These are phyloP conservation scores for Neospora caninum DNA, from an alignment of 169 alveolate genomes.

Conservation along the genomic window DNA sequence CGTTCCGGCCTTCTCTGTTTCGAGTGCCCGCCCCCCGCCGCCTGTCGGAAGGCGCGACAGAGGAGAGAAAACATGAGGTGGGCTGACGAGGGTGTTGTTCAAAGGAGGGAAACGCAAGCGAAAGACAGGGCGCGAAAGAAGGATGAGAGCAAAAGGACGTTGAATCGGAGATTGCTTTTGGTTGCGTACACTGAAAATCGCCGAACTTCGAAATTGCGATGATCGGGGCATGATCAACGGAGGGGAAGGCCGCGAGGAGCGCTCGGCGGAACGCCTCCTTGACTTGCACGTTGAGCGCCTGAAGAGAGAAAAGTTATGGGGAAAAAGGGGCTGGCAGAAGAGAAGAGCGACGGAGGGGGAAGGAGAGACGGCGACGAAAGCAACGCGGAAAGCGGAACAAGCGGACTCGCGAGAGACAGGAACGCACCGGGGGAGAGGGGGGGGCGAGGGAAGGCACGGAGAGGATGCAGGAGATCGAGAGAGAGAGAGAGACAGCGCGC, in stretches of 20 bases:
- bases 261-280: constrained; percentile 37
- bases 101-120: not conserved
- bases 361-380: not conserved
- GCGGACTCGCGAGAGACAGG: not conserved
- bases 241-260: constrained; percentile 22
- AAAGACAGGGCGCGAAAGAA: not conserved
- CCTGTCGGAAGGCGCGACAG: not conserved
- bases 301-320: not conserved
- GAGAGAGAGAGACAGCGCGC: not conserved
- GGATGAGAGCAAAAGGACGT: not conserved
- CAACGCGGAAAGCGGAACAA: not conserved
- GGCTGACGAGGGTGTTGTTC: not conserved
- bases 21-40: not conserved
- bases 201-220: constrained; percentile 33
- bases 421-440: not conserved
- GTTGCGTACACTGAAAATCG: constrained; percentile 27
- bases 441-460: not conserved
- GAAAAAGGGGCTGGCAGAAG: not conserved
- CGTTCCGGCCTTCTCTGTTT: not conserved
- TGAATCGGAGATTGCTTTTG: not conserved
- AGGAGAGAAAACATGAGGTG: not conserved
- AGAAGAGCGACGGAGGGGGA: not conserved
- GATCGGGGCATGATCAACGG: constrained; percentile 32
- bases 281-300: not conserved
- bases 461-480: not conserved